Evolutionary conservation across 2,329 filamentous ascomycete species (phyloP).

Genomic region (Aspergillus sp.): DNA sequence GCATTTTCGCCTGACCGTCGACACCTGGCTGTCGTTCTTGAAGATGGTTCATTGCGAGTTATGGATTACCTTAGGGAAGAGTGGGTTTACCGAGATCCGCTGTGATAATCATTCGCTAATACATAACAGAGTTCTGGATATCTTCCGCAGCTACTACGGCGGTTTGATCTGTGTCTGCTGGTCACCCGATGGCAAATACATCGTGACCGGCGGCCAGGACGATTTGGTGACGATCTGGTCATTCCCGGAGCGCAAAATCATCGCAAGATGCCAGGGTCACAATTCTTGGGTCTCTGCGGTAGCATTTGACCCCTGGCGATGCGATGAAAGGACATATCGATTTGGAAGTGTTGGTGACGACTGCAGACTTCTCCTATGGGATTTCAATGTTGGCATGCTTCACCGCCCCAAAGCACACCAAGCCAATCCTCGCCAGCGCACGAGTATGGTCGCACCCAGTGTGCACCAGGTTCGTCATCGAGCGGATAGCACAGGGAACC

Average conservation of each 20-base stretch:
- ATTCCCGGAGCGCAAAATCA: conserved; percentile 70
- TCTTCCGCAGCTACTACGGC: conserved; percentile 89
- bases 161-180: conserved; percentile 90
- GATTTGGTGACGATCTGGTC: conserved; percentile 96
- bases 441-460: conserved; percentile 24
- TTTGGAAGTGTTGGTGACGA: conserved; percentile 97
- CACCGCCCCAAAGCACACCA: conserved; percentile 69
- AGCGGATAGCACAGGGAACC: conserved; percentile 53
- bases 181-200: conserved; percentile 95
- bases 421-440: conserved; percentile 32
- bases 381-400: conserved; percentile 95
- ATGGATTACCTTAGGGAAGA: conserved; percentile 89
- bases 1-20: conserved; percentile 84
- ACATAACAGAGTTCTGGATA: conserved; percentile 65
- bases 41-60: conserved; percentile 82
- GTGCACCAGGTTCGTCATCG: conserved; percentile 48
- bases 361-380: conserved; percentile 84
- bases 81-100: conserved; percentile 44
- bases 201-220: conserved; percentile 91
- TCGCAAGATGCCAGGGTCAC: conserved; percentile 90
- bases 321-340: conserved; percentile 88
- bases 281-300: conserved; percentile 92
- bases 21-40: conserved; percentile 82
- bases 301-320: conserved; percentile 94
- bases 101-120: conserved; percentile 1